These are phyloP conservation scores for Apophysomyces variabilis DNA, from an alignment of 371 early-diverging fungal species.

Conservation along the genomic window DNA sequence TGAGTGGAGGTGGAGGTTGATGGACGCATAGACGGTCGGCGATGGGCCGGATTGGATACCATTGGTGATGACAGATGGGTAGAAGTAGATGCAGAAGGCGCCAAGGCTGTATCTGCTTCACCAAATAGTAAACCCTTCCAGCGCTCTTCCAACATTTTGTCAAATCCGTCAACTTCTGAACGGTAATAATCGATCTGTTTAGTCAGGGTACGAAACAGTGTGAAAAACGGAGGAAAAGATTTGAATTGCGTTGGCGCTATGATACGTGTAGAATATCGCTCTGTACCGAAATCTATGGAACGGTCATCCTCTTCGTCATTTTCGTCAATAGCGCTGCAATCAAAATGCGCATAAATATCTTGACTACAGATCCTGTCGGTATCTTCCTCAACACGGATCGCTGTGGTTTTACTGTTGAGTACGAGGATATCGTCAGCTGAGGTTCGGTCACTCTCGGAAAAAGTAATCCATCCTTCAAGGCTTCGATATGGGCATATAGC, in stretches of 20 bases:
- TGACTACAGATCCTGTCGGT: conserved; percentile 32
- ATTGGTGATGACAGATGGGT: not conserved
- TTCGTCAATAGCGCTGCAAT: conserved; percentile 33
- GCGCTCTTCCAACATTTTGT: conserved; percentile 59
- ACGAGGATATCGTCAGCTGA: conserved; percentile 53
- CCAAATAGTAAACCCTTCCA: conserved; percentile 53
- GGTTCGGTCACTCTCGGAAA: conserved; percentile 64
- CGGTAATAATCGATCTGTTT: conserved; percentile 74
- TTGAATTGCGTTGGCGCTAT: conserved; percentile 52
- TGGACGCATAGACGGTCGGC: conserved; percentile 12
- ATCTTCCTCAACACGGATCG: conserved; percentile 32
- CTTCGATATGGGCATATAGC: conserved; percentile 78
- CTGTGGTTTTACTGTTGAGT: conserved; percentile 22
- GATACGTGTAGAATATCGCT: conserved; percentile 38
- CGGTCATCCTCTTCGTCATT: conserved; percentile 58
- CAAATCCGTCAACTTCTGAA: conserved; percentile 57
- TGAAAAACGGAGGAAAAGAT: conserved; percentile 68
- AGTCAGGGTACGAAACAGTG: conserved; percentile 63
- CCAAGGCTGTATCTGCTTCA: conserved; percentile 24
- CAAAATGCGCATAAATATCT: conserved; percentile 39
- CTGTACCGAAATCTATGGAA: conserved; percentile 51
- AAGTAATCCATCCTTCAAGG: conserved; percentile 81
- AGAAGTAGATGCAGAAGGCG: conserved; percentile 15
- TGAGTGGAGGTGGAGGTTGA: conserved; percentile 1
- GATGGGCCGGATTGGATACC: conserved; percentile 1